Evolutionary conservation across 495 filamentous ascomycete species (phyloP).

Genomic region (Bathelium albidoporum): DNA sequence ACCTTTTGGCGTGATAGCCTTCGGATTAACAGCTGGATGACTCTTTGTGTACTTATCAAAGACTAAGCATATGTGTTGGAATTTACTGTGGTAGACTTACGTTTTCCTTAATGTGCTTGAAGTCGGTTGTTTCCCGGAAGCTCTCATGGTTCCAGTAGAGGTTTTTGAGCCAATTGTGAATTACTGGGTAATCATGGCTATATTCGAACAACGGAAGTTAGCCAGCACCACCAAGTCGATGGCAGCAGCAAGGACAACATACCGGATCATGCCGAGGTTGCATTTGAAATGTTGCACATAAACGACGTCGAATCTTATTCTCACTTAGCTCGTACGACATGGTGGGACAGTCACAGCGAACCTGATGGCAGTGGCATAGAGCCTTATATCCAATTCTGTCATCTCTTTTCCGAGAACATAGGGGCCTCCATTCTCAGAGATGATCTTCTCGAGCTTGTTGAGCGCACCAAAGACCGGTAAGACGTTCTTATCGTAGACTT

Average conservation of each 20-base stretch:
- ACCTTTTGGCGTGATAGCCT: constrained; percentile 31
- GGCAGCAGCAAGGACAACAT: too few relatives aligned
- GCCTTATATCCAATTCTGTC: constrained; percentile 43
- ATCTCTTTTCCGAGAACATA: constrained; percentile 38
- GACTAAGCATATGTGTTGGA: not conserved
- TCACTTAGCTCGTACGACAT: not conserved
- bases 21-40: constrained; percentile 33
- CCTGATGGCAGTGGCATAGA: constrained; percentile 41
- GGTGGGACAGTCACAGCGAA: constrained; percentile 27
- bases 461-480: constrained; percentile 40
- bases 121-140: constrained; percentile 28
- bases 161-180: constrained; percentile 43
- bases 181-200: constrained; percentile 35
- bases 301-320: constrained; percentile 24
- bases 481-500: constrained; percentile 37
- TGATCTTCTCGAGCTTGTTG: constrained; percentile 42
- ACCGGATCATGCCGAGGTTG: constrained; percentile 44
- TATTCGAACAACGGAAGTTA: not conserved
- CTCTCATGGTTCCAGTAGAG: constrained; percentile 42
- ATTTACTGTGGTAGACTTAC: too few relatives aligned
- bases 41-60: constrained; percentile 41
- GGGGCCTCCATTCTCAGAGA: constrained; percentile 35
- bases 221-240: too few relatives aligned
- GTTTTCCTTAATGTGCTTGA: constrained; percentile 49
- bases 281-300: constrained; percentile 52